A percentile compares a stretch with the other conserved stretches of the same genome.
Evolutionary conservation across 768 basidiomycete genomes (phyloP).

Genomic region (Lentinula boryana): DNA sequence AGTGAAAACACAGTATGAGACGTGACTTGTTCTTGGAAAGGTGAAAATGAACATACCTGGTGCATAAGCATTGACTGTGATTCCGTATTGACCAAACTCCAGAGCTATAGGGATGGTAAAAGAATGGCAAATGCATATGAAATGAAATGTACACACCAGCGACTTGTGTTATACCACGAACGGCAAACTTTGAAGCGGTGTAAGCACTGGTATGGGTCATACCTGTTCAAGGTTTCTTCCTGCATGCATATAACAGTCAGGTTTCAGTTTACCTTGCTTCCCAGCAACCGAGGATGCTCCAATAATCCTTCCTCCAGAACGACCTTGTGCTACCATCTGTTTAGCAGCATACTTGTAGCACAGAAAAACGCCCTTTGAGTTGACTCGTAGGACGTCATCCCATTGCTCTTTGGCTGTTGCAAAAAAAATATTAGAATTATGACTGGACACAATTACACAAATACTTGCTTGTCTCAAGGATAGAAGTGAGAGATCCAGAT

Average conservation of each 20-base stretch:
- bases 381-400: slow-evolving; percentile 19
- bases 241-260: neutral
- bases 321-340: slow-evolving; percentile 29
- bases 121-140: no score
- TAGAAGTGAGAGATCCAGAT: neutral
- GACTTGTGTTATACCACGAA: slow-evolving; percentile 3
- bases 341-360: slow-evolving; percentile 26
- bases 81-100: slow-evolving; percentile 21
- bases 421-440: no score
- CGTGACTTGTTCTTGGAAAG: neutral
- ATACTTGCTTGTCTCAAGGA: neutral
- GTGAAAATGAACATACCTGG: slow-evolving; percentile 11
- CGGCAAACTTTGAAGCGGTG: slow-evolving; percentile 3
- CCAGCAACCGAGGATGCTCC: slow-evolving; percentile 14
- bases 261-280: slow-evolving; percentile 14
- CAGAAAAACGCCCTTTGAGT: slow-evolving; percentile 23
- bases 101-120: slow-evolving; percentile 13
- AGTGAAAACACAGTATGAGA: neutral
- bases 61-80: slow-evolving; percentile 23
- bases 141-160: neutral
- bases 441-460: no score
- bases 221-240: neutral
- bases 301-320: slow-evolving; percentile 25
- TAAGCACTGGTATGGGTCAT: neutral
- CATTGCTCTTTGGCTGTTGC: slow-evolving; percentile 10